Percentiles rank a stretch among this genome's conserved stretches.
Evolutionary conservation across 1,284 basidiomycete genomes (phyloP).

Genomic region (Psilocybe mexicana): DNA sequence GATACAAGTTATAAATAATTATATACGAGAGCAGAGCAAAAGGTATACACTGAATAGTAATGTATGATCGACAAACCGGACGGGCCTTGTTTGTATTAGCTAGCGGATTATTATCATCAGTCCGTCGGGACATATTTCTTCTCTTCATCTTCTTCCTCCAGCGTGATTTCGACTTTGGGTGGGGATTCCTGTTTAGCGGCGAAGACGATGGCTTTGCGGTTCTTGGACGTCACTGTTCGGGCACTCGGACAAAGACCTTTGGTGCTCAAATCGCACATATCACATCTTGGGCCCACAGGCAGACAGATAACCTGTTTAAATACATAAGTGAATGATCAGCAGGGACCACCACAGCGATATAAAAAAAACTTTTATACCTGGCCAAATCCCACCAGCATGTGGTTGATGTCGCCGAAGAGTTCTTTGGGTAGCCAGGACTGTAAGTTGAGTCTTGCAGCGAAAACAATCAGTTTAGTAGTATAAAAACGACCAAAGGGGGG

Average conservation of each 20-base stretch:
- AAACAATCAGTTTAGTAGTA: neutral
- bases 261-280: slow-evolving; percentile 64
- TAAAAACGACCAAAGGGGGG: neutral
- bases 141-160: slow-evolving; percentile 25
- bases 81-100: too few species aligned
- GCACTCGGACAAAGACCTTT: slow-evolving; percentile 63
- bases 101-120: neutral
- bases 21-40: neutral
- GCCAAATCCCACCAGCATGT: slow-evolving; percentile 89
- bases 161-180: slow-evolving; percentile 26
- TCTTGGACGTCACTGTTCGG: slow-evolving; percentile 29
- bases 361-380: slow-evolving; percentile 52
- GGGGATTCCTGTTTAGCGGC: slow-evolving; percentile 17
- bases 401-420: slow-evolving; percentile 83
- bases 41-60: neutral
- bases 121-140: slow-evolving; percentile 4
- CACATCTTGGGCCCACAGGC: slow-evolving; percentile 83
- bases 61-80: too few species aligned
- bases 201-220: slow-evolving; percentile 24
- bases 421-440: slow-evolving; percentile 89
- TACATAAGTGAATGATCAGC: neutral
- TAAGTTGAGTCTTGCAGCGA: slow-evolving; percentile 68
- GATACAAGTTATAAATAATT: neutral
- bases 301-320: slow-evolving; percentile 69
- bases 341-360: too few species aligned